Base-by-base conservation (phyloP, 805 yeast genomes). In the Wickerhamiella qilinensis region DNA sequence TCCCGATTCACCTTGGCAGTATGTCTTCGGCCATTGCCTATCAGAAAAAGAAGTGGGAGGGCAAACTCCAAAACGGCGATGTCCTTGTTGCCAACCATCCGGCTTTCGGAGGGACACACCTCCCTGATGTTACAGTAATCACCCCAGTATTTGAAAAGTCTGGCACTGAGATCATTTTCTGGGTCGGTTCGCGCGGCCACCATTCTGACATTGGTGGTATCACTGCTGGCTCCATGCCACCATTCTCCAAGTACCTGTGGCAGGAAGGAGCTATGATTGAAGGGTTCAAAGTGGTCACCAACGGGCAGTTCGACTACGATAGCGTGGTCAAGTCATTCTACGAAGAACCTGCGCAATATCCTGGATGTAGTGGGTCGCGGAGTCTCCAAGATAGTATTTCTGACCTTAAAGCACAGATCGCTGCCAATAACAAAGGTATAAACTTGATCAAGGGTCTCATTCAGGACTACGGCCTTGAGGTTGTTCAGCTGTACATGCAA, bases 181-280 rank as follows among this genome's bases (percentile, higher is more conserved):
- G 83, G 65, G 85, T 83, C 12, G 97, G 96, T 1, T 77, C 94
- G 0, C 67, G 97, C 46, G 96, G 95, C 2, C 97, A 86, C 59
- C 97, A 88, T 59, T 86, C 95, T 4, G 97, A 86, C 57, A 86
- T 88, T 52, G 96, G 97, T 15, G 93, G 94, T 12, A 72, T 78
- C 41, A 60, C 83, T 27, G 94, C 96, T 1, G 96, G 96, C 1
- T 79, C 93, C 0, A 84, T 86, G 85, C 95, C 96, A 14, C 94
- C 95, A 8, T 75, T 79, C 52, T 83, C 95, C 2, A 82, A 76
- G 50, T 75, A 75, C 42, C 60, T 88, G 30, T 78, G 74, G 65
- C 86, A 86, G 53, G 96, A 86, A 59, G 97, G 96, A 33, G 95
- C 94, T 2, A 73, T 82, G 2, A 84, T 88, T 27, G 69, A 73